Evolutionary conservation across 805 yeast genomes (phyloP), one percentile per base, ranked within the genome.

Genomic region (Kodamaea fukazawae): DNA sequence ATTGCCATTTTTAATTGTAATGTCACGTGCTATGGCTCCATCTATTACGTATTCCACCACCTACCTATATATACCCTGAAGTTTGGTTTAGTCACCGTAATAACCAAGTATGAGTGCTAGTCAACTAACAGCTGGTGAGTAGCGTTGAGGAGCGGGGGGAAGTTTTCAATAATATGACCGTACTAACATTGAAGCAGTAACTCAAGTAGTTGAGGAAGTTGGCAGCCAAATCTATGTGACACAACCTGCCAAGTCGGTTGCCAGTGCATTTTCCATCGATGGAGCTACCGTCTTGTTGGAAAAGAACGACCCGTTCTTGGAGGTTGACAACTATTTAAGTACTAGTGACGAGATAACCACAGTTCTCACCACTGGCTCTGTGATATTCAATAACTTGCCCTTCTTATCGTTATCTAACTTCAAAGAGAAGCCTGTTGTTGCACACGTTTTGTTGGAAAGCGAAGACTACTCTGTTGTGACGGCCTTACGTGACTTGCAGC

Each of bases 401-500:
- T 71, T 71, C 38, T 67, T 88, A 34, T 63, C 72, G 1, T 50
- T 53, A n/a, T 26, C 53, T 10, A 44, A 49, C 17, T 65, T 79
- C 50, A 58, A 60, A 43, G 50, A 60, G 20, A 46, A 55, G 13
- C 65, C 77, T 1, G 70, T 76, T 18, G 81, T 83, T n/a, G 60
- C 84, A 39, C 85, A 81, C 53, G 79, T 80, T 27, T 76, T 78
- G 43, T 58, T 84, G 36, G 45, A 69, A n/a, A 59, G 70, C 39
- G 71, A 73, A 46, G 96, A 89, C 58, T 86, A 71, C 61, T 78
- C 85, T 18, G 65, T 76, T 11, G 75, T 87, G 18, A 69, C 91
- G n/a, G 75, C 87, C 6, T 68, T 85, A 49, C 80, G 90, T 55
- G 91, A 86, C 58, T 67, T 83, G 29, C 79, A 79, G 11, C 75